phyloP scores from a whole-genome alignment of 805 yeast genomes.

The Kregervanrija delftensis region DNA sequence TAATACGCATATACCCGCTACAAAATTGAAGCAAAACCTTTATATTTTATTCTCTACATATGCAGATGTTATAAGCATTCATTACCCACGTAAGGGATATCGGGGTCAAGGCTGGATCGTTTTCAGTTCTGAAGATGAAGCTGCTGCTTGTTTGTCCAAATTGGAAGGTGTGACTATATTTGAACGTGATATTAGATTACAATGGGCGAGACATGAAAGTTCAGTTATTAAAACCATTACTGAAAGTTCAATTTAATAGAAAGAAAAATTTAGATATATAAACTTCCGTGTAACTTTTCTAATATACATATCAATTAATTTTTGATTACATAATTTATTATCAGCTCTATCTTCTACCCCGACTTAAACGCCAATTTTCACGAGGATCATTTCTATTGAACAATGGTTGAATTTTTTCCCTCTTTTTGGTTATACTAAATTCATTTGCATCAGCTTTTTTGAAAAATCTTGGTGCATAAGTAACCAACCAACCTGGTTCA shows the following conservation, averaged over 20 bases:
- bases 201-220: slow-evolving; percentile 31
- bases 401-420: slow-evolving; percentile 68
- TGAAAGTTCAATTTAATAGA: too few relatives aligned
- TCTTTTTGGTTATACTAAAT: slow-evolving; percentile 44
- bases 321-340: neutral
- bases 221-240: neutral
- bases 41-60: slow-evolving; percentile 53
- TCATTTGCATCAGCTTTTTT: slow-evolving; percentile 47
- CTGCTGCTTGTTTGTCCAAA: slow-evolving; percentile 43
- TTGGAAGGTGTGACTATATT: slow-evolving; percentile 44
- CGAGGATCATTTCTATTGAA: slow-evolving; percentile 51
- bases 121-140: slow-evolving; percentile 41
- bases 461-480: slow-evolving; percentile 69
- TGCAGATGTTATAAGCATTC: slow-evolving; percentile 57
- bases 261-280: neutral
- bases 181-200: slow-evolving; percentile 42
- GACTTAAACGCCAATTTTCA: slow-evolving; percentile 73
- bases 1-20: slow-evolving; percentile 45
- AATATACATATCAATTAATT: neutral
- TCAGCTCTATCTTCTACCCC: slow-evolving; percentile 22
- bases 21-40: slow-evolving; percentile 43
- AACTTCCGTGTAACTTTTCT: neutral
- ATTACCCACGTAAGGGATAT: slow-evolving; percentile 33
- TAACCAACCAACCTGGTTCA: slow-evolving; percentile 73
- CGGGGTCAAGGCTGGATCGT: slow-evolving; percentile 67